A percentile compares a stretch with the other conserved stretches of the same genome.
These are phyloP conservation scores for Zalaria obscura DNA, from an alignment of 2,329 filamentous ascomycete genomes.

Conservation along the genomic window DNA sequence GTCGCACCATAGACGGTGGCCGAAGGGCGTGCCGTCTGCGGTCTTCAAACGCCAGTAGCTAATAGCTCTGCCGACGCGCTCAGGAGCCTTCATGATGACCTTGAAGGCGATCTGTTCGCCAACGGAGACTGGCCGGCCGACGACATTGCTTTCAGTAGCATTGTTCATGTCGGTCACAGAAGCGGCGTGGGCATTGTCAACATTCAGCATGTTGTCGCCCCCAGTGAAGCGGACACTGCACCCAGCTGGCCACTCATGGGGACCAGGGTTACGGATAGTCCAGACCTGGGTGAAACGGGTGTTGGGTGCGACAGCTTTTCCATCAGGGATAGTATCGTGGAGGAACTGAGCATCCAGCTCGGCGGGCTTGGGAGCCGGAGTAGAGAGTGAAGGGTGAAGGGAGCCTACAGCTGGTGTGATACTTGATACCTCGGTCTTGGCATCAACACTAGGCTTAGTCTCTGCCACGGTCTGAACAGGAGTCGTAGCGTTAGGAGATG, in stretches of 20 bases:
- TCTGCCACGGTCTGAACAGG: conserved; percentile 61
- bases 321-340: conserved; percentile 65
- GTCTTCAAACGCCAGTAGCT: conserved; percentile 95
- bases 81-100: conserved; percentile 68
- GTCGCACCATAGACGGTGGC: conserved; percentile 91
- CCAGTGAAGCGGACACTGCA: conserved; percentile 85
- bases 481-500: conserved; percentile 3
- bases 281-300: conserved; percentile 78
- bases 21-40: conserved; percentile 67
- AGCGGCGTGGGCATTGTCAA: conserved; percentile 68
- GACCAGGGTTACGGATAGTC: conserved; percentile 77
- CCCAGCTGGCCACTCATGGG: conserved; percentile 68
- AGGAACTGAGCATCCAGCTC: conserved; percentile 55
- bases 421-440: conserved; percentile 7
- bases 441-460: conserved; percentile 40
- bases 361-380: conserved; percentile 6
- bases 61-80: conserved; percentile 62
- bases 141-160: conserved; percentile 70
- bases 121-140: conserved; percentile 52
- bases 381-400: neutral
- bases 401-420: neutral
- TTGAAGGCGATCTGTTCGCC: conserved; percentile 70
- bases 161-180: conserved; percentile 61
- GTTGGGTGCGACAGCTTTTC: conserved; percentile 55
- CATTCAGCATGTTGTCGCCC: conserved; percentile 90